Conservation (phyloP, 1,284 basidiomycete species). For the Porogramme epimiltina region DNA sequence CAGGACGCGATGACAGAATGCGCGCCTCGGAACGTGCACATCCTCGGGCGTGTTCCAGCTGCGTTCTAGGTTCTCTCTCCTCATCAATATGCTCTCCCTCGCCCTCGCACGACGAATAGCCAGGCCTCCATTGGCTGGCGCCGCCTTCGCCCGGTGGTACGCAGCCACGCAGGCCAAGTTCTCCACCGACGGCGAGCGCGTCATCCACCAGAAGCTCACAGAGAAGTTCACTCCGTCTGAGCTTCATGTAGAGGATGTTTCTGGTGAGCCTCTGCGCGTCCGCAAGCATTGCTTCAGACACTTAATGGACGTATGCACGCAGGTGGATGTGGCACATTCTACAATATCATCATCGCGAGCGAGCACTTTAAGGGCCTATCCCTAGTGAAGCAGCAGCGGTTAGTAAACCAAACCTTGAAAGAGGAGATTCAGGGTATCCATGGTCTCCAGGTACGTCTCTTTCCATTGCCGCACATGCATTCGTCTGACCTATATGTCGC, state of each 20-base stretch:
- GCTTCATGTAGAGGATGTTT: constrained; percentile 86
- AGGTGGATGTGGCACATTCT: constrained; percentile 98
- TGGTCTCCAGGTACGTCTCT: constrained; percentile 78
- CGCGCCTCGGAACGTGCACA: no score
- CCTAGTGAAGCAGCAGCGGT: constrained; percentile 91
- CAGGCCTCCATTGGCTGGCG: constrained; percentile 14
- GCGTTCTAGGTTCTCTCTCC: constrained; percentile 13
- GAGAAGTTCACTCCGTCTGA: constrained; percentile 75
- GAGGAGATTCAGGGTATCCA: constrained; percentile 92
- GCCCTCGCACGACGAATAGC: constrained; percentile 29
- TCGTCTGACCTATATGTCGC: not conserved
- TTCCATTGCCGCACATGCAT: no score
- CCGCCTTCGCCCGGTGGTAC: constrained; percentile 14
- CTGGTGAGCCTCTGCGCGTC: constrained; percentile 57
- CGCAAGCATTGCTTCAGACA: not conserved
- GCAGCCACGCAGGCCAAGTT: constrained; percentile 14
- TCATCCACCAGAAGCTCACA: constrained; percentile 74
- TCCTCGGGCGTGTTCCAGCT: constrained; percentile 11
- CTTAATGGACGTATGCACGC: not conserved
- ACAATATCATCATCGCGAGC: constrained; percentile 89
- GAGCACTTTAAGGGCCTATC: constrained; percentile 84
- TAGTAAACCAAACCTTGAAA: constrained; percentile 89
- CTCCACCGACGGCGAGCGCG: constrained; percentile 62
- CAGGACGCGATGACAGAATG: no score
- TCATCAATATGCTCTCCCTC: constrained; percentile 29